Evolutionary conservation across 371 early-diverging fungal species (phyloP).

Genomic region (Apophysomyces trapeziformis): DNA sequence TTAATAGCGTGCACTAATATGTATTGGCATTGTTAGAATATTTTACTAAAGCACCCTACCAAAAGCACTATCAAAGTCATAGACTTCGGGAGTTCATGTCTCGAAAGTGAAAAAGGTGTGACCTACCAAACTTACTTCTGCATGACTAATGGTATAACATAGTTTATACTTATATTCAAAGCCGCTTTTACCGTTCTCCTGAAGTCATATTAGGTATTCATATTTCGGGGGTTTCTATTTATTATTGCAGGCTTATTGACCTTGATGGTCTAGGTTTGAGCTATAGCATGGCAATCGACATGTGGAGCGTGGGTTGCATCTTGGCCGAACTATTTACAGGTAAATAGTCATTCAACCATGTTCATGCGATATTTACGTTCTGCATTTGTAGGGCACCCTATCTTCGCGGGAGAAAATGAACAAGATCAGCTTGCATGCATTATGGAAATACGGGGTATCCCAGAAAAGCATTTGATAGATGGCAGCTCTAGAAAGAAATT

Average conservation of each 20-base stretch:
- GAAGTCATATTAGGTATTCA: slow-evolving; percentile 89
- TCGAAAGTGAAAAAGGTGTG: slow-evolving; percentile 74
- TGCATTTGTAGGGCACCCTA: slow-evolving; percentile 66
- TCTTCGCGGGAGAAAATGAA: slow-evolving; percentile 98
- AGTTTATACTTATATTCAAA: slow-evolving; percentile 98
- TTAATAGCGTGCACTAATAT: neutral
- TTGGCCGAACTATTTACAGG: slow-evolving; percentile 94
- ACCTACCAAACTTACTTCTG: neutral
- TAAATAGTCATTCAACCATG: neutral
- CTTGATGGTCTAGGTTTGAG: slow-evolving; percentile 45
- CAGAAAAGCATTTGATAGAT: slow-evolving; percentile 75
- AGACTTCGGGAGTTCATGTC: slow-evolving; percentile 97
- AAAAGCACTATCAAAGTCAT: slow-evolving; percentile 93
- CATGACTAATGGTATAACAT: slow-evolving; percentile 48
- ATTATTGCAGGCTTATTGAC: neutral
- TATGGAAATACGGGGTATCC: slow-evolving; percentile 90
- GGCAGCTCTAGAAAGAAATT: slow-evolving; percentile 76
- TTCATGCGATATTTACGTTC: neutral
- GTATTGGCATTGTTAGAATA: slow-evolving; percentile 55
- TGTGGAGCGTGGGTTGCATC: slow-evolving; percentile 99
- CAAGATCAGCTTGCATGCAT: slow-evolving; percentile 94
- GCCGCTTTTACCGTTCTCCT: slow-evolving; percentile 97
- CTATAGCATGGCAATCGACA: slow-evolving; percentile 95
- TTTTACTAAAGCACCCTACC: slow-evolving; percentile 73
- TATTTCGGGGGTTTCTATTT: neutral